phyloP scores from a whole-genome alignment of 371 early-diverging fungal genomes.

The Rhizopus delemar region DNA sequence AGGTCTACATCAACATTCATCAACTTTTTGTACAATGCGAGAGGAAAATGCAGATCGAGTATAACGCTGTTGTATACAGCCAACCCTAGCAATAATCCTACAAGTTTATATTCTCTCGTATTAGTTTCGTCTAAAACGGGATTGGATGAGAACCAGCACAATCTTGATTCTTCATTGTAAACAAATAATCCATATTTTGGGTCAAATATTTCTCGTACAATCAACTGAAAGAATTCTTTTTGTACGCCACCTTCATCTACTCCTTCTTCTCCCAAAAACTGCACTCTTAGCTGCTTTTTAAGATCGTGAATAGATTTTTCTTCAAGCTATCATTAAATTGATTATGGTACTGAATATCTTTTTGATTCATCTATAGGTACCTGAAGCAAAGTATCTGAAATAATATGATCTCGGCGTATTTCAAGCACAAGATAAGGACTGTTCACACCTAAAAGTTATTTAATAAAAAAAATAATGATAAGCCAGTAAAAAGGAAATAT shows the following conservation, averaged over 20 bases:
- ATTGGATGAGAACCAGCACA: constrained; percentile 86
- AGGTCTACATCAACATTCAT: constrained; percentile 60
- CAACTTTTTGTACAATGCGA: constrained; percentile 84
- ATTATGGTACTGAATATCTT: neutral
- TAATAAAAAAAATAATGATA: neutral
- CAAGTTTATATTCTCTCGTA: constrained; percentile 79
- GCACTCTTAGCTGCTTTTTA: constrained; percentile 84
- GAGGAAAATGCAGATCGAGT: constrained; percentile 78
- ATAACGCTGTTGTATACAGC: constrained; percentile 82
- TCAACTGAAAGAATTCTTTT: constrained; percentile 93
- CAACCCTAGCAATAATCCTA: constrained; percentile 82
- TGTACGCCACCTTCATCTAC: constrained; percentile 94
- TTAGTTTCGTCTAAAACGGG: constrained; percentile 62
- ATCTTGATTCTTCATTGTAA: constrained; percentile 79
- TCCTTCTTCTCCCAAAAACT: constrained; percentile 88
- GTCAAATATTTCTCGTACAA: constrained; percentile 90
- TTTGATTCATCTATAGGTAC: constrained; percentile 14
- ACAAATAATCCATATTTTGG: constrained; percentile 91
- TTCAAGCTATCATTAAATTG: constrained; percentile 57
- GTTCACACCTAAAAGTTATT: constrained; percentile 63
- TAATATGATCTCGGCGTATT: constrained; percentile 74
- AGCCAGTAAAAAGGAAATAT: neutral
- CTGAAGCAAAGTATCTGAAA: constrained; percentile 78
- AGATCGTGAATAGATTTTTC: constrained; percentile 80
- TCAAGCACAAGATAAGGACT: constrained; percentile 87